These are phyloP conservation scores for Neurospora sp. DNA, from an alignment of 2,329 filamentous ascomycete species.

Conservation along the genomic window DNA sequence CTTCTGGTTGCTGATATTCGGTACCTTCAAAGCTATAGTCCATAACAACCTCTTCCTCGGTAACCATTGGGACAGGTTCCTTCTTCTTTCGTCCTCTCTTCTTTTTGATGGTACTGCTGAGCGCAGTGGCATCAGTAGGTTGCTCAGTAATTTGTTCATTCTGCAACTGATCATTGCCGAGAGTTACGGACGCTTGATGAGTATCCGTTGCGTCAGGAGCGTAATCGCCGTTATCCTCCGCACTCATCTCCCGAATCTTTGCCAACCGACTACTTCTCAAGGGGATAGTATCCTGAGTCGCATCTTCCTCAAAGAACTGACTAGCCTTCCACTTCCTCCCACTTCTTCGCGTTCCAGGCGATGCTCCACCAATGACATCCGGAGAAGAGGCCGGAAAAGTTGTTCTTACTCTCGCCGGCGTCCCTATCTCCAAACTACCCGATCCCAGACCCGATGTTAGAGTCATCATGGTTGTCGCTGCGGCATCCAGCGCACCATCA, in stretches of 20 bases:
- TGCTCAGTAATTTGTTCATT: neutral
- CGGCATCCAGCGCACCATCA: neutral
- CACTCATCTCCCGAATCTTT: neutral
- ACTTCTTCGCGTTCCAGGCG: neutral
- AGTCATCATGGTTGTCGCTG: neutral
- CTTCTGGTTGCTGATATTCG: neutral
- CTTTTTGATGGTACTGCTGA: slow-evolving; percentile 12
- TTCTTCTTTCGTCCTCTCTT: slow-evolving; percentile 23
- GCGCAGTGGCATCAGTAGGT: neutral
- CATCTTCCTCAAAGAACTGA: neutral
- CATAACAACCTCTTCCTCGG: neutral
- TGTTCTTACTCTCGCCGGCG: neutral
- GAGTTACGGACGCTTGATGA: neutral
- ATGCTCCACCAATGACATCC: neutral
- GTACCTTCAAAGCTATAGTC: neutral
- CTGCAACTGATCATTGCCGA: neutral
- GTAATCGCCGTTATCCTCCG: neutral
- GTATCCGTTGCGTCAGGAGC: neutral
- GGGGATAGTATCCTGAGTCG: neutral
- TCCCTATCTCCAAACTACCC: neutral
- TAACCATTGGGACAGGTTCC: neutral
- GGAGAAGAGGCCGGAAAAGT: neutral
- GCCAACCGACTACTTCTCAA: neutral
- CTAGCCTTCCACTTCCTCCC: slow-evolving; percentile 7
- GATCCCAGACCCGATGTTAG: neutral